phyloP scores from a whole-genome alignment of 1,284 basidiomycete species.

The Lentinus polychrous region DNA sequence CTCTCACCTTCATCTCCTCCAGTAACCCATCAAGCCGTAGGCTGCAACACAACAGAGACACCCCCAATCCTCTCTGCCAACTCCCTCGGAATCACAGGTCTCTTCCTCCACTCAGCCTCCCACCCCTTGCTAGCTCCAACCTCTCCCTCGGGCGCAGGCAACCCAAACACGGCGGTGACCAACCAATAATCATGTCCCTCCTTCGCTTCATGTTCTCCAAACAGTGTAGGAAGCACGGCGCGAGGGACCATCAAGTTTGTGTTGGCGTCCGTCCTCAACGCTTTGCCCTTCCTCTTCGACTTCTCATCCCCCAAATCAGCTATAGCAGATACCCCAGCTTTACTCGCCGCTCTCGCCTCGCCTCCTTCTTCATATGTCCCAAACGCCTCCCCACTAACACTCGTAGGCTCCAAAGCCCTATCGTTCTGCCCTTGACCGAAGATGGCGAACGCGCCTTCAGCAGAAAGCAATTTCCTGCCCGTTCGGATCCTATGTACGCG shows the following conservation, averaged over 20 bases:
- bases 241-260: constrained; percentile 66
- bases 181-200: constrained; percentile 44
- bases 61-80: constrained; percentile 27
- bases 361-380: constrained; percentile 39
- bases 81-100: constrained; percentile 40
- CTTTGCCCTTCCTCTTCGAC: constrained; percentile 33
- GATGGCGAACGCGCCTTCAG: constrained; percentile 68
- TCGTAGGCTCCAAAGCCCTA: constrained; percentile 45
- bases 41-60: neutral
- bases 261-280: constrained; percentile 68
- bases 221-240: constrained; percentile 59
- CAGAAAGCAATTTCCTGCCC: constrained; percentile 42
- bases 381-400: constrained; percentile 33
- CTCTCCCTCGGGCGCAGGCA: constrained; percentile 37
- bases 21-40: too few species aligned
- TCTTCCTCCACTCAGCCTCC: constrained; percentile 47
- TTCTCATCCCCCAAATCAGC: constrained; percentile 34
- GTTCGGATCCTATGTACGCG: constrained; percentile 60
- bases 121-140: constrained; percentile 40
- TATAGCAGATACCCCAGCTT: constrained; percentile 59
- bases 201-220: constrained; percentile 39
- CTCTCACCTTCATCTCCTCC: too few species aligned
- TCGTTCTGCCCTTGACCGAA: constrained; percentile 57
- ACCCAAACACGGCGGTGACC: constrained; percentile 63
- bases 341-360: constrained; percentile 48